Base-by-base conservation (phyloP, 306 rosid genomes). In the Pyrus bretschneideri region DNA sequence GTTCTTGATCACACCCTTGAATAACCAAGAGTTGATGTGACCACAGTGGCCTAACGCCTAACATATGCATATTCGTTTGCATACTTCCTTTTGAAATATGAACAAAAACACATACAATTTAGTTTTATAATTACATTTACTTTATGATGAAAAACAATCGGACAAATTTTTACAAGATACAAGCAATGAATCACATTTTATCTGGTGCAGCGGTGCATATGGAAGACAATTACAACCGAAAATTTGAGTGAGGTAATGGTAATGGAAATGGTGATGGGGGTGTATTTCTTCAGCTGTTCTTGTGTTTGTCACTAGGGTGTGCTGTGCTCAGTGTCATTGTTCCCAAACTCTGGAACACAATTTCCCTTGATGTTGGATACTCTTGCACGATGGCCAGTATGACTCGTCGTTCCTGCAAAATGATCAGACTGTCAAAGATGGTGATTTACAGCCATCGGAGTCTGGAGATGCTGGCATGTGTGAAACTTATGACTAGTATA, bases 341-440 rank as follows among this genome's bases (percentile, higher is more conserved):
- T 55, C 51, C 55, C 31, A 72, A 52, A 69, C 67, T 76, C 67
- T 13, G 71, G 75, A 68, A 18, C 82, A 22, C 71, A 75, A 25
- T 82, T 57, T 74, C 73, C 58, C 49, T 61, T 62, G 80, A 86
- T 45, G 40, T 58, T n/a, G 66, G 13, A 69, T 69, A 46, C 46
- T 75, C 60, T 62, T 71, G 57, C 40, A 14, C 23, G 40, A 67
- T 42, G 73, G n/a, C 60, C 65, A 22, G 46, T 35, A 19, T 25
- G 3, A n/a, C 40, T 55, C 17, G 73, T 69, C 14, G 8, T 52
- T 66, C 82, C 87, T 81, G 79, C 72, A 79, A 38, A 79, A 77
- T 60, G 72, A 74, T 79, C 45, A 64, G 69, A 75, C 62, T n/a
- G 65, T 42, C 31, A 23, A 44, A 45, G 17, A 40, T 30, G 5